Evolutionary conservation across 192 early-diverging fungal genomes (phyloP).

Genomic region (Entomortierella beljakovae): DNA sequence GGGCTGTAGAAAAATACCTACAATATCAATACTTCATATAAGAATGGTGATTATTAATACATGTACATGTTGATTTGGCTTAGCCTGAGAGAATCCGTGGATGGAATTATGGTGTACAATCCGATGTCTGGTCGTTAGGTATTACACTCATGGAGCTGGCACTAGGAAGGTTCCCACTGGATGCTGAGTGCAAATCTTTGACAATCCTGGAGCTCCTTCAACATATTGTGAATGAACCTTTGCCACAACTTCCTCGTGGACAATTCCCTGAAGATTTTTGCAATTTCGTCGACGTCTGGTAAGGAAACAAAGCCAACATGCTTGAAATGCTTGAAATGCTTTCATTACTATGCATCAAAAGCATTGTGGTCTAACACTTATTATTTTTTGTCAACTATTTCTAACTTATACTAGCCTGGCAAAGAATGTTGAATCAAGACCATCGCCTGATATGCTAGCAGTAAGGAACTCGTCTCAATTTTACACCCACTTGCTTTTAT

Average conservation of each 20-base stretch:
- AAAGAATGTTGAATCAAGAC: constrained; percentile 69
- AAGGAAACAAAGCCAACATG: constrained; percentile 29
- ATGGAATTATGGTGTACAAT: constrained; percentile 81
- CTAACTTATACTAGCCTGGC: constrained; percentile 53
- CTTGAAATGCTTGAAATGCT: constrained; percentile 12
- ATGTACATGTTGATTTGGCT: neutral
- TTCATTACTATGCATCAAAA: neutral
- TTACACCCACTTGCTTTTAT: neutral
- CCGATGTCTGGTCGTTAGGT: constrained; percentile 88
- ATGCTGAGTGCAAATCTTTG: constrained; percentile 73
- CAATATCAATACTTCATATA: too few species aligned
- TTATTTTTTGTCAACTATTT: neutral
- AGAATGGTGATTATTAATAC: too few species aligned
- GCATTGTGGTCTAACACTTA: neutral
- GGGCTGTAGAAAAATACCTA: neutral
- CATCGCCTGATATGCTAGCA: constrained; percentile 74
- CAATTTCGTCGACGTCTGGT: constrained; percentile 83
- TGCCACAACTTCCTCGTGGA: constrained; percentile 80
- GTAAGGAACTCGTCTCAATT: constrained; percentile 52
- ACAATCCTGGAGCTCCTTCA: constrained; percentile 94
- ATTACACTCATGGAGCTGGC: constrained; percentile 86
- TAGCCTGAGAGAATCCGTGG: constrained; percentile 85
- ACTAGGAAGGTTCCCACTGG: constrained; percentile 78
- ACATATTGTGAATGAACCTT: constrained; percentile 90
- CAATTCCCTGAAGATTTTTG: constrained; percentile 83